Conservation (phyloP, 2,329 filamentous ascomycete genomes). For the Blumeria graminis region DNA sequence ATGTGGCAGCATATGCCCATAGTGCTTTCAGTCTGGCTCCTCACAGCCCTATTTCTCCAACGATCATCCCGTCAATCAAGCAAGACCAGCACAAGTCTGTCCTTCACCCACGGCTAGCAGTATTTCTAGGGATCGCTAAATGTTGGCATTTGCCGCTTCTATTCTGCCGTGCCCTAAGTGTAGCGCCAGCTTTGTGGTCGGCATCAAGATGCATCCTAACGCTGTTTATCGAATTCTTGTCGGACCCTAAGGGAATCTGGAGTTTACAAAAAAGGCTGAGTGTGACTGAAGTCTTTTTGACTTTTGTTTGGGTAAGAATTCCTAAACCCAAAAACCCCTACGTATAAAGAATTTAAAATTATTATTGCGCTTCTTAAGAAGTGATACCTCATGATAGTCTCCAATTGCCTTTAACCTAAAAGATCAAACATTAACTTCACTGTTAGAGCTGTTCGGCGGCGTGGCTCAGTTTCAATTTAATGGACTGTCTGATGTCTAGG, state of each 20-base stretch:
- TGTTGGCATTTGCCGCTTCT: conserved; percentile 53
- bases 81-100: conserved; percentile 18
- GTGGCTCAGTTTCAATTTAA: conserved; percentile 48
- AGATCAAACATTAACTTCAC: background rate
- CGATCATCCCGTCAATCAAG: conserved; percentile 9
- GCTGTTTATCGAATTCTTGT: conserved; percentile 38
- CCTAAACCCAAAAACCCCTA: background rate
- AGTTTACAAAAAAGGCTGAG: conserved; percentile 25
- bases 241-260: conserved; percentile 18
- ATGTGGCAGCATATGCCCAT: conserved; percentile 17
- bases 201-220: conserved; percentile 43
- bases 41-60: conserved; percentile 5
- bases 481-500: conserved; percentile 63
- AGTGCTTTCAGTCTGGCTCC: conserved; percentile 13
- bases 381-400: too few species aligned
- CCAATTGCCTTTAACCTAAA: too few species aligned
- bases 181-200: conserved; percentile 48
- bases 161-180: conserved; percentile 45
- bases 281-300: conserved; percentile 45
- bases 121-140: conserved; percentile 48
- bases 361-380: too few species aligned
- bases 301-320: conserved; percentile 44
- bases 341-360: background rate
- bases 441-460: conserved; percentile 50
- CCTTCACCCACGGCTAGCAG: conserved; percentile 54